Base-by-base conservation (phyloP, 306 rosid species). In the Castanospermum australe region DNA sequence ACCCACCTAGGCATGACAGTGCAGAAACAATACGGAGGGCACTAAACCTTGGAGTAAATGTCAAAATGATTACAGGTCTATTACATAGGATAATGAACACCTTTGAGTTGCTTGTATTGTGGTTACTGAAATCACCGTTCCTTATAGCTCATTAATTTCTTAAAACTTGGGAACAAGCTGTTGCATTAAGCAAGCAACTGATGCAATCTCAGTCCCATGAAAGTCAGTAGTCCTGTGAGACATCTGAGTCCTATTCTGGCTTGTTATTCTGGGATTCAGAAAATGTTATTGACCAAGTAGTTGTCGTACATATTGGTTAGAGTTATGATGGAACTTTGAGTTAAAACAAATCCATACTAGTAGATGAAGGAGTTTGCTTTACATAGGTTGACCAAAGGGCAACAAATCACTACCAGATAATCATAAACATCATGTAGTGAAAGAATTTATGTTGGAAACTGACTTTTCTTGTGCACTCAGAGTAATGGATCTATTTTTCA, bases 1-100 rank as follows among this genome's bases (percentile, higher is more conserved):
- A 95, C 78, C 99, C 99, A 67, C 99, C 99, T 50, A 91, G 99
- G 84, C 99, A 95, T 80, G 99, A 95, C 57, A 95, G 99, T 87
- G 99, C 99, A 11, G 99, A 95, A 88, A 95, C 99, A 22, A 95
- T 95, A 33, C 79, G 97, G 76, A 92, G 98, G 90, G 99, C 99
- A 21, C 87, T 95, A 55, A 90, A 95, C 83, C 98, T 95, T 66
- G 99, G 99, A 84, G 99, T 95, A n/a, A 95, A 88, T 81, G 99
- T 95, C 81, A 95, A 95, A 84, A 95, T 95, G 99, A 95, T 95
- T 67, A 95, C 99, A 75, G 98, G 99, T 95, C 66, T 47, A 21
- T 62, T 63, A 18, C 64, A 75, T 77, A 25, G 60, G 42, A 67
- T 51, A 54, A 25, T 76, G 59, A 68, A 41, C 64, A 62, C 69